Conservation (phyloP, 306 rosid genomes). For the Mimosa bimucronata region DNA sequence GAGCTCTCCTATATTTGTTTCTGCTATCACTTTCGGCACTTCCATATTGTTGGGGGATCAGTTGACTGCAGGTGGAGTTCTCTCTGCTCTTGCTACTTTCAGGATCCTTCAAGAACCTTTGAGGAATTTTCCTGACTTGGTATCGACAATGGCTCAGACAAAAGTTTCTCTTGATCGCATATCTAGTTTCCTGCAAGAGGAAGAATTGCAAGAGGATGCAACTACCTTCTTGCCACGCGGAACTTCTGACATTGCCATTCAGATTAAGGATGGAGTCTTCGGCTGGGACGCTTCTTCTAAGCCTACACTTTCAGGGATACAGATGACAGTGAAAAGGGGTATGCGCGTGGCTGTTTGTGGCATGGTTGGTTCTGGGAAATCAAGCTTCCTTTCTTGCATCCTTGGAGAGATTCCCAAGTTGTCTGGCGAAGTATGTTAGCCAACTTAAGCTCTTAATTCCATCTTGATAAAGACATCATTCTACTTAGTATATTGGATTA, state of each 20-base stretch:
- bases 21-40: conserved; percentile 90
- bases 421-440: conserved; percentile 88
- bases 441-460: conserved; percentile 36
- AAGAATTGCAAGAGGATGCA: conserved; percentile 94
- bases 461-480: conserved; percentile 20
- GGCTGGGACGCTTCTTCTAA: conserved; percentile 84
- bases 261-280: conserved; percentile 78
- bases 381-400: conserved; percentile 95
- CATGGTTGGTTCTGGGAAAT: conserved; percentile 94
- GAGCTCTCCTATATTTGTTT: conserved; percentile 99
- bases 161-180: conserved; percentile 97
- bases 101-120: conserved; percentile 99
- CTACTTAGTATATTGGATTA: conserved; percentile 31
- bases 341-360: conserved; percentile 99
- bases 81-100: conserved; percentile 98
- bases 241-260: conserved; percentile 67
- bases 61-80: conserved; percentile 95
- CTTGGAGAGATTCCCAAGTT: conserved; percentile 94
- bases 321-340: conserved; percentile 77
- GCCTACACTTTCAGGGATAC: conserved; percentile 81
- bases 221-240: conserved; percentile 79
- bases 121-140: conserved; percentile 97
- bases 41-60: conserved; percentile 79
- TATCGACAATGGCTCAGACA: conserved; percentile 99
- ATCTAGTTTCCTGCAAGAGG: conserved; percentile 86